These are phyloP conservation scores for Paraphaeosphaeria minitans DNA, from an alignment of 2,329 filamentous ascomycete genomes.

Conservation along the genomic window DNA sequence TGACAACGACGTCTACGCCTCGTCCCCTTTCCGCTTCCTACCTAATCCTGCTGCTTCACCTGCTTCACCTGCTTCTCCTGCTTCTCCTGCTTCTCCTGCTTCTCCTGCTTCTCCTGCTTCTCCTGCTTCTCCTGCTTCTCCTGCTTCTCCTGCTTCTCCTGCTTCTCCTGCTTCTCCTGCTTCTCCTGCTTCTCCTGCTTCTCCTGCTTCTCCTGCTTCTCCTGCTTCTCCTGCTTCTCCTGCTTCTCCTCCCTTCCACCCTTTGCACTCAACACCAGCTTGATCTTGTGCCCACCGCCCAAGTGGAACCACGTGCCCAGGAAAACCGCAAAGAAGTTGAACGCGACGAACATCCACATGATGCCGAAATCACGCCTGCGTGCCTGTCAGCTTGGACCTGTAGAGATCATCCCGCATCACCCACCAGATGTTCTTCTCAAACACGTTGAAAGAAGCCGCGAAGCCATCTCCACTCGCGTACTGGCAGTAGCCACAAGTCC, in stretches of 20 bases:
- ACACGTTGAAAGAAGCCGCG: slow-evolving; percentile 62
- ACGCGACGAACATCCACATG: slow-evolving; percentile 64
- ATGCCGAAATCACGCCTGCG: slow-evolving; percentile 67
- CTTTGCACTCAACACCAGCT: slow-evolving; percentile 38
- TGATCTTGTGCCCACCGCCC: slow-evolving; percentile 46
- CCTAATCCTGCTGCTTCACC: no score
- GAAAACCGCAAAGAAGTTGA: slow-evolving; percentile 65
- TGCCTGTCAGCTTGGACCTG: neutral
- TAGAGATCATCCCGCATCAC: neutral
- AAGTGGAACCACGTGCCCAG: slow-evolving; percentile 61
- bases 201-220: slow-evolving; percentile 40
- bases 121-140: slow-evolving; percentile 39
- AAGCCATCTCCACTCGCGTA: slow-evolving; percentile 67
- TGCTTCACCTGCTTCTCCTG: no score
- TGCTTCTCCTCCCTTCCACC: slow-evolving; percentile 43
- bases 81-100: slow-evolving; percentile 40
- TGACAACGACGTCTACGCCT: slow-evolving; percentile 12
- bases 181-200: slow-evolving; percentile 42
- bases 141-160: slow-evolving; percentile 39
- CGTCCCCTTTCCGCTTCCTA: slow-evolving; percentile 30
- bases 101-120: slow-evolving; percentile 39
- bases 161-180: slow-evolving; percentile 39
- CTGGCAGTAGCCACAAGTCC: slow-evolving; percentile 68
- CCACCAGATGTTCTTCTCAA: slow-evolving; percentile 60
- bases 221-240: no score